Evolutionary conservation across 768 basidiomycete genomes (phyloP), one percentile per base, ranked within the genome.

Genomic region (Naganishia vishniacii): DNA sequence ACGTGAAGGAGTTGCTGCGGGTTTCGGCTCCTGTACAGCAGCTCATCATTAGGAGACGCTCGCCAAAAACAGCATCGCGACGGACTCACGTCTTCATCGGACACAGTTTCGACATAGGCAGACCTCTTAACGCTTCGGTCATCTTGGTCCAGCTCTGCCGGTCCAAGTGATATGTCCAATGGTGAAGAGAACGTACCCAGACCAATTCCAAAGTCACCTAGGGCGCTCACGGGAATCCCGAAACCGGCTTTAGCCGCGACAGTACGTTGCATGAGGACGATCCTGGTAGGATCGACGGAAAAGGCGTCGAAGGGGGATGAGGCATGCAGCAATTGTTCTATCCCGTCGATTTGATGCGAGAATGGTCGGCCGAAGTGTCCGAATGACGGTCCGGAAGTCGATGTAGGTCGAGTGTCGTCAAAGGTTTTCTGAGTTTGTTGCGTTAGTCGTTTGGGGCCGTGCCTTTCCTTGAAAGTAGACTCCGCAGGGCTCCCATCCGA

Each of bases 21-120:
- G n/a, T n/a, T n/a, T n/a, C n/a, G n/a, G n/a, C n/a, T n/a, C n/a
- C n/a, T n/a, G n/a, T n/a, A n/a, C n/a, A n/a, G n/a, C n/a, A n/a
- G n/a, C n/a, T n/a, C n/a, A n/a, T n/a, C n/a, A n/a, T n/a, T n/a
- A n/a, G n/a, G n/a, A n/a, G n/a, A n/a, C n/a, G n/a, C n/a, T n/a
- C n/a, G n/a, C n/a, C n/a, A n/a, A n/a, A n/a, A n/a, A n/a, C n/a
- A n/a, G n/a, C n/a, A n/a, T n/a, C n/a, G n/a, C n/a, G n/a, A n/a
- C n/a, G n/a, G 20, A 60, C 75, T 65, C 34, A 75, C 75, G 62
- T 77, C 75, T 62, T 72, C 71, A 48, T 67, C 65, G 5, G 34
- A 32, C 11, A 77, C 67, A 18, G 74, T 74, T 70, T 77, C 75
- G 1, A 77, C 75, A 67, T 70, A 77, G 9, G 75, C 75, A 47